A percentile compares a stretch with the other conserved stretches of the same genome.
phyloP scores from a whole-genome alignment of 1,284 basidiomycete species.

The Trametes sp. region DNA sequence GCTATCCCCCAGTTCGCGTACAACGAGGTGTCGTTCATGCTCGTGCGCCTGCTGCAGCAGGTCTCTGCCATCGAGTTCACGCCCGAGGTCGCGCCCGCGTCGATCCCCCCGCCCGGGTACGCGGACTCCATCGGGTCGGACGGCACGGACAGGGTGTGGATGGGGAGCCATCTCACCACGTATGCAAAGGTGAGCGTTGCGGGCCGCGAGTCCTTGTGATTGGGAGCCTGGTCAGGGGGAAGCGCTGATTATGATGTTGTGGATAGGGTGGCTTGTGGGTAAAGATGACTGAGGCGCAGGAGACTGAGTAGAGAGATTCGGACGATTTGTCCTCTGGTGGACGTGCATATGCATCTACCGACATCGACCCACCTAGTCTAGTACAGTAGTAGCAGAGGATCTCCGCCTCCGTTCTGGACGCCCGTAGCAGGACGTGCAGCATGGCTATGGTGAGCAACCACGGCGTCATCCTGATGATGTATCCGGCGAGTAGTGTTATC shows the following conservation, averaged over 20 bases:
- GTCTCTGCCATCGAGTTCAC: slow-evolving; percentile 55
- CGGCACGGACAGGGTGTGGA: slow-evolving; percentile 57
- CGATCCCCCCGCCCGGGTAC: slow-evolving; percentile 29
- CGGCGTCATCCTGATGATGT: too few species aligned
- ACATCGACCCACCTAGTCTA: too few species aligned
- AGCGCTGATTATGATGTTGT: not conserved
- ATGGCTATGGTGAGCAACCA: too few species aligned
- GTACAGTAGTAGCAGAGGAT: too few species aligned
- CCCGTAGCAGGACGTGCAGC: too few species aligned
- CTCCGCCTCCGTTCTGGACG: too few species aligned
- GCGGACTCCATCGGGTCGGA: slow-evolving; percentile 40
- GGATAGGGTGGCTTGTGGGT: slow-evolving; percentile 36
- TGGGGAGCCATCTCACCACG: slow-evolving; percentile 63
- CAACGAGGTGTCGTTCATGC: slow-evolving; percentile 72
- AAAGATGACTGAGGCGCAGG: slow-evolving; percentile 28
- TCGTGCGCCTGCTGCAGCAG: slow-evolving; percentile 68
- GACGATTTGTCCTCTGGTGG: not conserved
- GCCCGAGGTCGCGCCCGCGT: slow-evolving; percentile 49
- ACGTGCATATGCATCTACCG: too few species aligned
- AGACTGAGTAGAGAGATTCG: too few species aligned
- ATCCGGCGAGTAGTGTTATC: too few species aligned
- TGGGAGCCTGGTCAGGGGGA: too few species aligned
- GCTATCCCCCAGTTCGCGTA: slow-evolving; percentile 69
- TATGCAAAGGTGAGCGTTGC: slow-evolving; percentile 55
- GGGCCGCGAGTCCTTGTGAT: too few species aligned